Conservation (phyloP, 2,329 filamentous ascomycete genomes). For the Colletotrichum acutatum region DNA sequence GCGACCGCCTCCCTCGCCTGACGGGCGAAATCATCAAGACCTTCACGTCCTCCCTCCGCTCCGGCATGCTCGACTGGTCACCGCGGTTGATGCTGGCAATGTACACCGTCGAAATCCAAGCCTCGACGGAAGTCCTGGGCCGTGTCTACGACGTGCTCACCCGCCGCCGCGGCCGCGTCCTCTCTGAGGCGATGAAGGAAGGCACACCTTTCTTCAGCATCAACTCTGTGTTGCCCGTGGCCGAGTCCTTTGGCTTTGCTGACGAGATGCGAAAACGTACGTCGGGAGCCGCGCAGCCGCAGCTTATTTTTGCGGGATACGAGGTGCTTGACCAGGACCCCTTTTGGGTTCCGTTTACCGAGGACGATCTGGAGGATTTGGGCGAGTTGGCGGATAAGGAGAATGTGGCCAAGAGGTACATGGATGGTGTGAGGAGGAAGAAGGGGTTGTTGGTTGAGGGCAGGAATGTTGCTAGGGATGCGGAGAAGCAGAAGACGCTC, state of each 20-base stretch:
- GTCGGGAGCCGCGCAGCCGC: conserved; percentile 88
- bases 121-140: conserved; percentile 92
- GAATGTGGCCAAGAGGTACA: conserved; percentile 96
- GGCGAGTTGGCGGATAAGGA: conserved; percentile 93
- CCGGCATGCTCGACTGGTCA: conserved; percentile 94
- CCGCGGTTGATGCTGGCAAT: conserved; percentile 95
- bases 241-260: conserved; percentile 94
- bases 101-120: conserved; percentile 98
- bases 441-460: conserved; percentile 91
- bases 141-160: conserved; percentile 99
- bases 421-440: conserved; percentile 85
- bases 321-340: conserved; percentile 95
- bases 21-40: conserved; percentile 95
- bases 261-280: conserved; percentile 98
- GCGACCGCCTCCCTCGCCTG: conserved; percentile 79
- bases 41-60: conserved; percentile 83
- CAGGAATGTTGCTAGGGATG: conserved; percentile 81
- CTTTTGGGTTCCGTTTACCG: conserved; percentile 96
- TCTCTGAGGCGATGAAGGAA: conserved; percentile 92
- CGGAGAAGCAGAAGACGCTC: conserved; percentile 87
- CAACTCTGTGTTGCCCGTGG: conserved; percentile 86
- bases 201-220: conserved; percentile 98
- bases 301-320: conserved; percentile 93
- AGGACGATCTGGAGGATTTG: conserved; percentile 95
- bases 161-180: conserved; percentile 86